These are phyloP conservation scores for Pyronema domesticum DNA, from an alignment of 495 filamentous ascomycete species.

Conservation along the genomic window DNA sequence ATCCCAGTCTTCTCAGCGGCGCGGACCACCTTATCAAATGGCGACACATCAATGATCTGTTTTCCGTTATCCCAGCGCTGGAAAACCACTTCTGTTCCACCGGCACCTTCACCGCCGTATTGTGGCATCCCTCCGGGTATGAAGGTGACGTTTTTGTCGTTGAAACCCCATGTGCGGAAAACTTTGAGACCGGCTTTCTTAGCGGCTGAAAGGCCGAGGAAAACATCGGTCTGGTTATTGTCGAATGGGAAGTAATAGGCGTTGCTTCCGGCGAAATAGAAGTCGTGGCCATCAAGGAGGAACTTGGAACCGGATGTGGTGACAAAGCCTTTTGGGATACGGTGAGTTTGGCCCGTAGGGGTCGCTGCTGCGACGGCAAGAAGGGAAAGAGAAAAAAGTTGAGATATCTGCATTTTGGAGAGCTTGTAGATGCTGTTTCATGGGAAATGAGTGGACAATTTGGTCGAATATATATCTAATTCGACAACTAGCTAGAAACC, in stretches of 20 bases:
- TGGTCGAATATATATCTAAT: too few species aligned
- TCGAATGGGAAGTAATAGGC: slow-evolving; percentile 52
- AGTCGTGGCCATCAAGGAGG: slow-evolving; percentile 43
- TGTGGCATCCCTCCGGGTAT: slow-evolving; percentile 23
- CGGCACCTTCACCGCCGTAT: slow-evolving; percentile 34
- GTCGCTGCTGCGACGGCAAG: too few species aligned
- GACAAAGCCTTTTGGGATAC: slow-evolving; percentile 31
- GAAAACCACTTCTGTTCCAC: slow-evolving; percentile 36
- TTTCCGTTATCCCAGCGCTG: slow-evolving; percentile 26
- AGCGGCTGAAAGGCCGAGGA: slow-evolving; percentile 37
- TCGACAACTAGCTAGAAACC: too few species aligned
- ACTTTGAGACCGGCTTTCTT: slow-evolving; percentile 42
- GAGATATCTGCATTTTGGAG: too few species aligned
- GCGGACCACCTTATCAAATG: slow-evolving; percentile 40
- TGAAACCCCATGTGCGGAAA: slow-evolving; percentile 50
- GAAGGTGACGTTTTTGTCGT: slow-evolving; percentile 39
- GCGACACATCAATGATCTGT: slow-evolving; percentile 33
- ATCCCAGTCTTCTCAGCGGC: slow-evolving; percentile 37
- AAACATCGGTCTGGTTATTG: slow-evolving; percentile 40
- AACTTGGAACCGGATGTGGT: slow-evolving; percentile 39
- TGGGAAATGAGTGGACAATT: too few species aligned
- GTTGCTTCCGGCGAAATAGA: slow-evolving; percentile 54
- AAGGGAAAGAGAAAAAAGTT: too few species aligned
- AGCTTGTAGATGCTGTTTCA: too few species aligned
- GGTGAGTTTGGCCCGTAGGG: too few species aligned